phyloP scores from a whole-genome alignment of 2,329 filamentous ascomycete genomes.

The Neonectria hederae region DNA sequence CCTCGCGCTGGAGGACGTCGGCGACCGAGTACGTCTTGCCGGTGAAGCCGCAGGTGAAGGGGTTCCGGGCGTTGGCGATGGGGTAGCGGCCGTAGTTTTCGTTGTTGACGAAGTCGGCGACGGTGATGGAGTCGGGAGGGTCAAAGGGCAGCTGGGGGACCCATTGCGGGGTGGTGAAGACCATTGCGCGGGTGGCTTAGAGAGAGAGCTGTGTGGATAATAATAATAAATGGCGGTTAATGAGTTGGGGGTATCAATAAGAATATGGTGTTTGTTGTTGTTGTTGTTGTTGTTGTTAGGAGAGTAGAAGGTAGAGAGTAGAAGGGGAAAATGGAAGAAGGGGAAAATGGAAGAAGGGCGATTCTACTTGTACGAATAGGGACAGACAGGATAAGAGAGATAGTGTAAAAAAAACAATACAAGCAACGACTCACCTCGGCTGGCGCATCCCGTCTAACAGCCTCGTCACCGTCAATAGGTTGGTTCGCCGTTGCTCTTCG shows the following conservation, averaged over 20 bases:
- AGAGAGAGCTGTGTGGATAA: too few relatives aligned
- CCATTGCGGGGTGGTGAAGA: constrained; percentile 70
- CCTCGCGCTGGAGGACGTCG: constrained; percentile 72
- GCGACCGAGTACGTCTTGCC: constrained; percentile 71
- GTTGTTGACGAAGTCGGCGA: constrained; percentile 80
- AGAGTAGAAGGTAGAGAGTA: not conserved
- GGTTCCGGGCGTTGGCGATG: constrained; percentile 69
- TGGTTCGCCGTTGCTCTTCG: not conserved
- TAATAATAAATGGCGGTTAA: too few relatives aligned
- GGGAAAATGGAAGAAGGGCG: not conserved
- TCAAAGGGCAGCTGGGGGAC: constrained; percentile 67
- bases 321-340: not conserved
- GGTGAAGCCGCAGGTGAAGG: constrained; percentile 80
- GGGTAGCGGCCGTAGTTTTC: constrained; percentile 75
- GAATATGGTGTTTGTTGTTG: not conserved
- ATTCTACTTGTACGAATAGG: not conserved
- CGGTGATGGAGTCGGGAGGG: constrained; percentile 77
- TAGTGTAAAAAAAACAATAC: not conserved
- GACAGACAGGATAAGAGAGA: too few relatives aligned
- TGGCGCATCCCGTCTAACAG: not conserved
- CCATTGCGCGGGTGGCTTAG: constrained; percentile 49
- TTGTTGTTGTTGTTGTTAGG: not conserved
- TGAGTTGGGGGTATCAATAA: not conserved
- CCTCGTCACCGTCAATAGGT: not conserved
- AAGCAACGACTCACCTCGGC: not conserved